Evolutionary conservation across 2,329 filamentous ascomycete genomes (phyloP).

Genomic region (Colletotrichum musicola): DNA sequence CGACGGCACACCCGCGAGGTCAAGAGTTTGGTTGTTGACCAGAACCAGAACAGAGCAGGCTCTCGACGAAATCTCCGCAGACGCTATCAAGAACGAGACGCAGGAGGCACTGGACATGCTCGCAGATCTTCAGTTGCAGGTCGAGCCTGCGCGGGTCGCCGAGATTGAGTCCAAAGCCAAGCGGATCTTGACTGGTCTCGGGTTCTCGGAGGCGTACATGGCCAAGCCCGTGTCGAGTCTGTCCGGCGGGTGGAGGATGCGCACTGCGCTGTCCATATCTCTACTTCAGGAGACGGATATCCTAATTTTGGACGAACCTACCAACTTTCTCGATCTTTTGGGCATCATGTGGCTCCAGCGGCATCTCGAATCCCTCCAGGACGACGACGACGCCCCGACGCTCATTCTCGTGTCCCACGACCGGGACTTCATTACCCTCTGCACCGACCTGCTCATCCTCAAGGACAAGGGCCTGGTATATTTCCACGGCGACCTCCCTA

Average conservation of each 20-base stretch:
- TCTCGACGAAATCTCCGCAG: slow-evolving; percentile 67
- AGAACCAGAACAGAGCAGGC: slow-evolving; percentile 60
- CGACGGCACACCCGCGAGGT: neutral
- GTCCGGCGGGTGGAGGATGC: slow-evolving; percentile 84
- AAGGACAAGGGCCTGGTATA: slow-evolving; percentile 78
- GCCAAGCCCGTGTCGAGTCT: slow-evolving; percentile 72
- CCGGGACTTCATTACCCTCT: slow-evolving; percentile 81
- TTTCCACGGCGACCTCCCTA: slow-evolving; percentile 80
- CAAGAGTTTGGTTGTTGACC: neutral
- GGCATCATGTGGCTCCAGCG: slow-evolving; percentile 88
- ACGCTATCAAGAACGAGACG: slow-evolving; percentile 72
- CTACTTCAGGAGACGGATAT: slow-evolving; percentile 82
- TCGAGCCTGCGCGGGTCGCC: slow-evolving; percentile 74
- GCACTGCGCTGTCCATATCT: slow-evolving; percentile 73
- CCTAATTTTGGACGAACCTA: slow-evolving; percentile 87
- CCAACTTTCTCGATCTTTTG: slow-evolving; percentile 86
- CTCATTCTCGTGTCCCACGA: slow-evolving; percentile 88
- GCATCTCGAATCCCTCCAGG: slow-evolving; percentile 72
- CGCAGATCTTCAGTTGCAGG: slow-evolving; percentile 74
- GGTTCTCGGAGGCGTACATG: slow-evolving; percentile 75
- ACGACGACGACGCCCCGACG: slow-evolving; percentile 69
- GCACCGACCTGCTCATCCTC: slow-evolving; percentile 83
- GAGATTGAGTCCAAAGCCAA: slow-evolving; percentile 76
- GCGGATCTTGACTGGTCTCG: slow-evolving; percentile 75
- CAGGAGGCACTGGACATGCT: slow-evolving; percentile 78